Conservation (phyloP, 2,329 filamentous ascomycete genomes). For the Phyllosticta citribraziliensis region DNA sequence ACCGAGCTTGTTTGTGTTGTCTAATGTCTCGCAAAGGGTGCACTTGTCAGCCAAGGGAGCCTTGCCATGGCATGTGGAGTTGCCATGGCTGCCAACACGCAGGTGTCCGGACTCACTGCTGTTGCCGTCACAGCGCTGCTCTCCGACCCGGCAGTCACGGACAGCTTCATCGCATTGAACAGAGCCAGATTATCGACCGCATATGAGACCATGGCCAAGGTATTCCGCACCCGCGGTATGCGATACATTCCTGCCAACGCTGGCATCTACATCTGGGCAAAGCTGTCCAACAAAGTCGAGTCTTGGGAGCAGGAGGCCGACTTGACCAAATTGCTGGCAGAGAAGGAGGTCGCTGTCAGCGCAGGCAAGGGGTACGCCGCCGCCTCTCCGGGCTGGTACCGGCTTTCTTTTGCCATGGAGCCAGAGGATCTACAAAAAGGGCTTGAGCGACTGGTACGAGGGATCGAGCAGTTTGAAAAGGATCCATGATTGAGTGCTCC, state of each 20-base stretch:
- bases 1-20: too few species aligned
- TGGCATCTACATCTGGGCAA: constrained; percentile 18
- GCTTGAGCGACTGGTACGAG: background rate
- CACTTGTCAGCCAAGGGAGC: constrained; percentile 17
- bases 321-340: constrained; percentile 13
- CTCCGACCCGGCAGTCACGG: constrained; percentile 14
- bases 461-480: too few species aligned
- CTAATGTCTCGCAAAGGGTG: too few species aligned
- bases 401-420: constrained; percentile 18
- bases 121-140: constrained; percentile 17
- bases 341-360: constrained; percentile 16
- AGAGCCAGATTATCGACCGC: constrained; percentile 15
- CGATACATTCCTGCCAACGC: constrained; percentile 18
- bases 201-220: constrained; percentile 16
- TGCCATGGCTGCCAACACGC: constrained; percentile 14
- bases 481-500: too few species aligned
- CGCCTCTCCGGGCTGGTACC: constrained; percentile 19
- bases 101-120: constrained; percentile 16
- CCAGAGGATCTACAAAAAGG: constrained; percentile 13
- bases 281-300: constrained; percentile 14
- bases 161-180: constrained; percentile 16
- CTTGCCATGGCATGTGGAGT: constrained; percentile 13
- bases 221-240: constrained; percentile 17
- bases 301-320: constrained; percentile 19
- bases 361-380: constrained; percentile 15